Evolutionary conservation across 306 rosid species (phyloP), one percentile per base, ranked within the genome.

Genomic region (Glycine tomentella): DNA sequence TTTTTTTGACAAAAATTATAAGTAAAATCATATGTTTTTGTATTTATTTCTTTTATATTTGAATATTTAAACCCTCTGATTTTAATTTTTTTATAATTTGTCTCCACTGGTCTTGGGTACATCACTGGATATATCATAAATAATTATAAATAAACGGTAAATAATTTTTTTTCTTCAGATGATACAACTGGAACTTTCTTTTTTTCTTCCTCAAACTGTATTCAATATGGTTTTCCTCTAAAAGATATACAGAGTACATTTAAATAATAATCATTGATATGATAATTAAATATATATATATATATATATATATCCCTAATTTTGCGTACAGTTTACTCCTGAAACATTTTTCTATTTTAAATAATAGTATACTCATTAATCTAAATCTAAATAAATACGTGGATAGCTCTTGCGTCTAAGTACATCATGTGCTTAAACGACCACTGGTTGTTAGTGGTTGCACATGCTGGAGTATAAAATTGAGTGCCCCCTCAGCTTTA

Each of bases 391-490:
- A 25, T 56, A n/a, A n/a, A 53, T 11, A 70, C 3, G 0, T 0
- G 8, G 25, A 67, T n/a, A 15, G 52, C 3, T 15, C 15, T 9
- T 68, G 36, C 1, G 49, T 36, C 8, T 10, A 52, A 65, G 80
- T 14, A 61, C 15, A 53, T 77, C 86, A 83, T 63, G 86, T 83
- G 82, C 69, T 17, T 7, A 53, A 44, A 51, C n/a, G 61, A 53
- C 14, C 44, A 77, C 6, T 62, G 74, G 75, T 17, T 65, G 72
- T 17, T 72, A 56, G 75, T 72, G 86, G 71, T 6, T 71, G 79
- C 82, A 83, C 75, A 79, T 83, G 77, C 3, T 73, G 38, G 66
- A 66, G 20, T 38, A 83, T 66, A 49, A 83, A 77, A 72, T 46
- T 78, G 20, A 83, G 80, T 53, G 83, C 74, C 45, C 36, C 44